Conservation (phyloP, 192 early-diverging fungal species). For the Jimgerdemannia lactiflua region DNA sequence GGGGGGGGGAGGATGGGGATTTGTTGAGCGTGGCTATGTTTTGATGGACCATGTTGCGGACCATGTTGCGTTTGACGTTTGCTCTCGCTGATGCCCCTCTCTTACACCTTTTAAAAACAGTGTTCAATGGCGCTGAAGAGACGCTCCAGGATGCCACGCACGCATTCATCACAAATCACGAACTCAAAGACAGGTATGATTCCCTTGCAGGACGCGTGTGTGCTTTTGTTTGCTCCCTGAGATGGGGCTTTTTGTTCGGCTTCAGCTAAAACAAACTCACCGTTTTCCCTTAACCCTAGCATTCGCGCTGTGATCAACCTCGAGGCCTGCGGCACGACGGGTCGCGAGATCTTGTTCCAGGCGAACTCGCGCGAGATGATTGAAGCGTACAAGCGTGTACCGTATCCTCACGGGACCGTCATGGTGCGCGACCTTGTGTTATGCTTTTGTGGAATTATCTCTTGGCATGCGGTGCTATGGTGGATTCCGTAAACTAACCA, state of each 20-base stretch:
- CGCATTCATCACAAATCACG: constrained; percentile 63
- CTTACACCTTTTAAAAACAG: constrained; percentile 26
- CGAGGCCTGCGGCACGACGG: constrained; percentile 69
- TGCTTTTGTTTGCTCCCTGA: background rate
- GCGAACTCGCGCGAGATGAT: constrained; percentile 66
- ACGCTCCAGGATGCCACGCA: constrained; percentile 73
- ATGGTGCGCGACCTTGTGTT: constrained; percentile 30
- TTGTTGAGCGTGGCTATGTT: background rate
- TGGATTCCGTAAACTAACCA: too few species aligned
- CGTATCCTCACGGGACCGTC: constrained; percentile 67
- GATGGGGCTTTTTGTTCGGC: background rate
- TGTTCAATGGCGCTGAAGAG: constrained; percentile 81
- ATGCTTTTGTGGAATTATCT: background rate
- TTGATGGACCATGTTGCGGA: background rate
- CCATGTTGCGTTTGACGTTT: background rate
- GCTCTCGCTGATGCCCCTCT: background rate
- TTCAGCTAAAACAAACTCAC: too few species aligned
- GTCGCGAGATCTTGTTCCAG: constrained; percentile 71
- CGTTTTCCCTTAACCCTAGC: background rate
- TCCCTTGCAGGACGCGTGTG: too few species aligned
- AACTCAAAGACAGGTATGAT: constrained; percentile 35
- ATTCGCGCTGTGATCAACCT: constrained; percentile 70
- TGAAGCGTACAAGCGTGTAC: constrained; percentile 59
- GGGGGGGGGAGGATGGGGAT: background rate
- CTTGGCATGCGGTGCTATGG: too few species aligned